phyloP scores from a whole-genome alignment of 208 protist species.

The Trypanosoma rangeli region DNA sequence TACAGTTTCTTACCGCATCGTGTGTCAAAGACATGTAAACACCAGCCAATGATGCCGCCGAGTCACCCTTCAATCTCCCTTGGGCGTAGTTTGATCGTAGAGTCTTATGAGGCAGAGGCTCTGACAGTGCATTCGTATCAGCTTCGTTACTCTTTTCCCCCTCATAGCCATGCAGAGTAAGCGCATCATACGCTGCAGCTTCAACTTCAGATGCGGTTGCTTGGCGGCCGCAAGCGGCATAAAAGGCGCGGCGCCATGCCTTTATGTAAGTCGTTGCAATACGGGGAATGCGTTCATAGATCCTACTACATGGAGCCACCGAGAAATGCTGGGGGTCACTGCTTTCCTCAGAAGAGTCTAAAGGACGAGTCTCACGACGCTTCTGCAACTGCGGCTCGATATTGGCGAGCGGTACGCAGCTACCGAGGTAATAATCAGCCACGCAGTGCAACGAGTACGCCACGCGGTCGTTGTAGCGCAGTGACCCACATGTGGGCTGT shows the following conservation, averaged over 20 bases:
- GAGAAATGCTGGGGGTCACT: neutral
- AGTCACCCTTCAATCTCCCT: no score
- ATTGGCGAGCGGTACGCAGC: neutral
- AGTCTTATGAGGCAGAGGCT: neutral
- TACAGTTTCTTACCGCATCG: constrained; percentile 7
- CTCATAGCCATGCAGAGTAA: neutral
- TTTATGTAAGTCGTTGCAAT: constrained; percentile 51
- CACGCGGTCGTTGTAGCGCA: constrained; percentile 36
- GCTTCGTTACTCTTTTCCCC: neutral
- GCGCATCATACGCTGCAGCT: constrained; percentile 4
- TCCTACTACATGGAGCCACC: neutral
- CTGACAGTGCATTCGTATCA: neutral
- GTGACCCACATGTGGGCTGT: neutral
- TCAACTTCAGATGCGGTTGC: constrained; percentile 56
- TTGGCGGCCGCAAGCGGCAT: constrained; percentile 41
- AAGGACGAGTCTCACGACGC: neutral
- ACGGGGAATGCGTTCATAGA: constrained; percentile 36
- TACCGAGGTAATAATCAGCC: constrained; percentile 41
- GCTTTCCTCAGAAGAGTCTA: neutral
- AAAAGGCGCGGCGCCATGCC: constrained; percentile 55
- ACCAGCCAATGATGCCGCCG: constrained; percentile 10
- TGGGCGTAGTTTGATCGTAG: neutral
- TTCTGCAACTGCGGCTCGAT: constrained; percentile 4
- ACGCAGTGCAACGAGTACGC: constrained; percentile 33
- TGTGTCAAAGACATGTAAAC: constrained; percentile 17